Conservation (phyloP, 2,329 filamentous ascomycete species). For the Chaetomiaceae sp. region DNA sequence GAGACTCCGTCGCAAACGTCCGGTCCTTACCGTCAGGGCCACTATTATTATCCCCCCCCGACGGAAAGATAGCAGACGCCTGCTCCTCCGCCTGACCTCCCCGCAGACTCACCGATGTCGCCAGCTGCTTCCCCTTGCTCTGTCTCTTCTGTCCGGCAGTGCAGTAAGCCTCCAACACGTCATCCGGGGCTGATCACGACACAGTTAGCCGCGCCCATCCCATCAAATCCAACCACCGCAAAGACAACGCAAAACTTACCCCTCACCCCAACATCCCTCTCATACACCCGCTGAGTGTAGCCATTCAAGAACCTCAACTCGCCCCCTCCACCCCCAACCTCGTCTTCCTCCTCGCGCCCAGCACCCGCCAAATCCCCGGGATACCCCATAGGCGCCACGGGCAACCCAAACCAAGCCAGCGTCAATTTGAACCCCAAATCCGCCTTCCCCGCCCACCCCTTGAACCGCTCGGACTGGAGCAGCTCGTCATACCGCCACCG, state of each 20-base stretch:
- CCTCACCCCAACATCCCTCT: constrained; percentile 14
- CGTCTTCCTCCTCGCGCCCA: constrained; percentile 1
- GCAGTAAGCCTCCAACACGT: too few relatives aligned
- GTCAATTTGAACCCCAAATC: constrained; percentile 40
- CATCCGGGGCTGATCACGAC: constrained; percentile 17
- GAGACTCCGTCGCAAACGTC: too few relatives aligned
- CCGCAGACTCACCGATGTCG: too few relatives aligned
- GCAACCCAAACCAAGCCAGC: constrained; percentile 45
- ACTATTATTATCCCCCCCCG: too few relatives aligned
- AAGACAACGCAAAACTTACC: constrained; percentile 6
- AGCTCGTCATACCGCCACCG: constrained; percentile 12
- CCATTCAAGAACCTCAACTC: constrained; percentile 23
- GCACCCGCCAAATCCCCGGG: too few relatives aligned
- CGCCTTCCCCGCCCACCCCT: constrained; percentile 10
- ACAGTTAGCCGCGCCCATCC: neutral
- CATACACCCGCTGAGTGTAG: constrained; percentile 17
- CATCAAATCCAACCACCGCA: neutral
- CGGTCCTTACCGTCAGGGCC: too few relatives aligned
- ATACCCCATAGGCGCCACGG: constrained; percentile 40
- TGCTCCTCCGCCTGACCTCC: too few relatives aligned
- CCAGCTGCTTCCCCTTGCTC: too few relatives aligned
- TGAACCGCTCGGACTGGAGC: constrained; percentile 10
- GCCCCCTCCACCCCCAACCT: constrained; percentile 9
- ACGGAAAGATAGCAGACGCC: too few relatives aligned
- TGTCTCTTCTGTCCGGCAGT: too few relatives aligned